phyloP scores from a whole-genome alignment of 2,329 filamentous ascomycete species.

The Mycosphaerella sp. region DNA sequence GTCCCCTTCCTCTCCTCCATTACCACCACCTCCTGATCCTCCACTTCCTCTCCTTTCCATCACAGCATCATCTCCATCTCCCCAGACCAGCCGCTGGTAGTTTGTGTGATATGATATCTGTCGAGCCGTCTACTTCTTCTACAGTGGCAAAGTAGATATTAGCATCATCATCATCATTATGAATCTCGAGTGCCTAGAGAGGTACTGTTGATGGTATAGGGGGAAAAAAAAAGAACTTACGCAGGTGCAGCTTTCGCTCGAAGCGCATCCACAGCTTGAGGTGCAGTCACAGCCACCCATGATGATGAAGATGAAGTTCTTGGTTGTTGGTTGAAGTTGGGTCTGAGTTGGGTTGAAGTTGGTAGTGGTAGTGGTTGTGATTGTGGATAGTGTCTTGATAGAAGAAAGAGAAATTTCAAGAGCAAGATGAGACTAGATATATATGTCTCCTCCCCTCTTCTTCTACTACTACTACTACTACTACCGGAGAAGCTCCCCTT shows the following conservation, averaged over 20 bases:
- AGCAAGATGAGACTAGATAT: conserved; percentile 19
- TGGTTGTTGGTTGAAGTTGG: conserved; percentile 1
- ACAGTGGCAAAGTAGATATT: background rate
- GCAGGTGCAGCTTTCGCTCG: conserved; percentile 29
- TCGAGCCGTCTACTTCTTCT: conserved; percentile 11
- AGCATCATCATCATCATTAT: background rate
- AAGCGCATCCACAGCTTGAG: conserved; percentile 26
- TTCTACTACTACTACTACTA: conserved; percentile 9
- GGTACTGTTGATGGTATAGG: too few species aligned
- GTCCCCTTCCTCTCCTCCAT: too few species aligned
- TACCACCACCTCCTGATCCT: too few species aligned
- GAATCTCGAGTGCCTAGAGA: background rate
- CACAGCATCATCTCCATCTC: conserved; percentile 1
- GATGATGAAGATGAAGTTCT: conserved; percentile 18
- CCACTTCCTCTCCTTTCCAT: too few species aligned
- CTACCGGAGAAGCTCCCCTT: background rate
- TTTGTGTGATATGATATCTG: background rate
- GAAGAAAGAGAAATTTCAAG: background rate
- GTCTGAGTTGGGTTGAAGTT: conserved; percentile 12
- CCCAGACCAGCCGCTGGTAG: conserved; percentile 7
- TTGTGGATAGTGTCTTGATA: conserved; percentile 21
- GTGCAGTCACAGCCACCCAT: conserved; percentile 31
- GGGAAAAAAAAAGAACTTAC: conserved; percentile 17
- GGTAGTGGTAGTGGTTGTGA: conserved; percentile 16
- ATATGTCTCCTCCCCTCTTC: conserved; percentile 12